Evolutionary conservation across 164 flowering plant species (phyloP).

Genomic region (Sextonia rubra): DNA sequence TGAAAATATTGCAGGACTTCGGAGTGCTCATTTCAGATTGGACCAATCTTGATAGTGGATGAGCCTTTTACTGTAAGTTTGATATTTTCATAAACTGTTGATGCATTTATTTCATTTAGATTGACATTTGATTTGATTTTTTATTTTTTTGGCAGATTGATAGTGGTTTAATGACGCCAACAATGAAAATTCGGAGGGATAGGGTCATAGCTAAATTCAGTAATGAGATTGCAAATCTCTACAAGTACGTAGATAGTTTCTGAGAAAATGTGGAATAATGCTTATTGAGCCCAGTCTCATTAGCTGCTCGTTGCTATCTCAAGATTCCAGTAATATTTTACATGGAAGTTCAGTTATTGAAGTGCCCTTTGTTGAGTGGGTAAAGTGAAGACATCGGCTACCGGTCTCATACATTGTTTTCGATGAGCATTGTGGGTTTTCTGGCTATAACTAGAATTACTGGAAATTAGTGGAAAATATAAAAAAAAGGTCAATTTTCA

Average conservation of each 20-base stretch:
- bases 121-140: not conserved
- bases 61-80: conserved; percentile 77
- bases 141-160: conserved; percentile 59
- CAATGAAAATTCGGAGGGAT: conserved; percentile 84
- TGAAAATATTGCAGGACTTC: conserved; percentile 58
- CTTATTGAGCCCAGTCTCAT: not conserved
- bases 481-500: too few species aligned
- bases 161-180: conserved; percentile 87
- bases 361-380: too few species aligned
- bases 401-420: too few species aligned
- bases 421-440: too few species aligned
- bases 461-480: too few species aligned
- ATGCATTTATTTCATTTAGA: not conserved
- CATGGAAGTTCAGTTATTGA: too few species aligned
- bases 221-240: conserved; percentile 55
- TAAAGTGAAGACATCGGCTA: too few species aligned
- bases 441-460: too few species aligned
- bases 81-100: not conserved
- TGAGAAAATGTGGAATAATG: not conserved
- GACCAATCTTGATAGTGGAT: conserved; percentile 72
- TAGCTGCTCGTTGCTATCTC: not conserved
- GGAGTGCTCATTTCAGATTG: conserved; percentile 72
- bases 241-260: conserved; percentile 26
- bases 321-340: not conserved
- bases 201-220: conserved; percentile 47